Percentiles rank a stretch among this genome's conserved stretches.
phyloP scores from a whole-genome alignment of 2,329 filamentous ascomycete species.

The Cucurbitaria berberidis region DNA sequence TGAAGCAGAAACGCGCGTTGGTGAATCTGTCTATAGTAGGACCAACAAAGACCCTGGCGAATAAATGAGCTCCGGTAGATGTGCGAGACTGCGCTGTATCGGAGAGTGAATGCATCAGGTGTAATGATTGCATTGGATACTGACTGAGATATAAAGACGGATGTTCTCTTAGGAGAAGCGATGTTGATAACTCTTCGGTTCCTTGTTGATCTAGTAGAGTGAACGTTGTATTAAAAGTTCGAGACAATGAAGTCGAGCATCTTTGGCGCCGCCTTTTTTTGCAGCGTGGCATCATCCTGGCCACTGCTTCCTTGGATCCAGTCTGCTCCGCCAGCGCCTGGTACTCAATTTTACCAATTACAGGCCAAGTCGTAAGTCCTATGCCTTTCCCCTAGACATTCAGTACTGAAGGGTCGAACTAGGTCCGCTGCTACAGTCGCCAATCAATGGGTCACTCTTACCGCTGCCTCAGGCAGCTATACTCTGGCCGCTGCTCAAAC shows the following conservation, averaged over 20 bases:
- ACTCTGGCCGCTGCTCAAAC: slow-evolving; percentile 19
- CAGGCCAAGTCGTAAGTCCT: slow-evolving; percentile 34
- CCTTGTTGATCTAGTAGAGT: neutral
- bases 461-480: slow-evolving; percentile 26
- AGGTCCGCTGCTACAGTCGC: slow-evolving; percentile 27
- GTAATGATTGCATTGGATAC: neutral
- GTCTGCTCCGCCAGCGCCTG: slow-evolving; percentile 26
- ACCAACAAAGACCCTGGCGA: neutral
- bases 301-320: slow-evolving; percentile 22
- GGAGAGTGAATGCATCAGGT: neutral
- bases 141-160: neutral
- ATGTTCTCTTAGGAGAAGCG: neutral
- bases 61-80: neutral
- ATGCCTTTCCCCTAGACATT: neutral
- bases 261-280: slow-evolving; percentile 22
- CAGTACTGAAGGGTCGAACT: neutral
- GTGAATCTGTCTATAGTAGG: neutral
- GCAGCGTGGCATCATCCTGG: slow-evolving; percentile 26
- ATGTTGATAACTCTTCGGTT: slow-evolving; percentile 9
- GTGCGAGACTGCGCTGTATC: neutral
- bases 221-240: neutral
- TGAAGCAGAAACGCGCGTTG: slow-evolving; percentile 18
- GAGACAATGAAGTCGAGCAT: slow-evolving; percentile 31
- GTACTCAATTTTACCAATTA: slow-evolving; percentile 34
- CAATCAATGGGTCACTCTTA: slow-evolving; percentile 33